Evolutionary conservation across 768 basidiomycete genomes (phyloP), one percentile per base, ranked within the genome.

Genomic region (Thelephora ganbajun): DNA sequence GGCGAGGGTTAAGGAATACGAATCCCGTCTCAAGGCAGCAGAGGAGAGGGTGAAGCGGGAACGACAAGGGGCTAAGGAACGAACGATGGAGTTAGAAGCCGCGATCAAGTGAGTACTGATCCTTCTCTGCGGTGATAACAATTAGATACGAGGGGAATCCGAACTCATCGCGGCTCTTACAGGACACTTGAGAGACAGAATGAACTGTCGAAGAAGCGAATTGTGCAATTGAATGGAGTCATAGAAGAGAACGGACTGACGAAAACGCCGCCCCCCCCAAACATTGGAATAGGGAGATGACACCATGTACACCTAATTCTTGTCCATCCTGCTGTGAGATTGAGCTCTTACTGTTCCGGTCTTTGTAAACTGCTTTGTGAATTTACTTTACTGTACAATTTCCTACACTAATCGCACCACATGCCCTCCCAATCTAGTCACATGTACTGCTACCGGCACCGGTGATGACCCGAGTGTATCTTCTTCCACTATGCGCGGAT

Each of bases 11-110:
- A 83, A 81, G 62, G 93, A 98, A 63, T 92, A 93, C 56, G 90
- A 96, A 65, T 60, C 76, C 12, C 67, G 86, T 14, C 59, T 92
- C 52, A 81, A 80, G 61, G 78, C 80, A 0, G 88, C 88, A 0
- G 89, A 91, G 57, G 93, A 98, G 69, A 81, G 80, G 59, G 79
- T 90, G 53, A 97, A 97, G 72, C 72, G 89, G 47, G 92, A 94
- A 68, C 70, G 87, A 50, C 93, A 97, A 57, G 96, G 94, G 3
- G 77, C 82, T 39, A 99, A 97, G 66, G 94, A 98, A 64, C 67
- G 87, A 18, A 68, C 84, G 1, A 55, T 62, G 11, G 85, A 90
- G 63, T 65, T 90, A 49, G 82, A 87, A 63, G 77, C 61, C 47
- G 77, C 74, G 55, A 63, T 87, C 53, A 84, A 74, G 88, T 86